Evolutionary conservation across 352 stramenopile genomes (phyloP).

Genomic region (Pythium dissotocum): DNA sequence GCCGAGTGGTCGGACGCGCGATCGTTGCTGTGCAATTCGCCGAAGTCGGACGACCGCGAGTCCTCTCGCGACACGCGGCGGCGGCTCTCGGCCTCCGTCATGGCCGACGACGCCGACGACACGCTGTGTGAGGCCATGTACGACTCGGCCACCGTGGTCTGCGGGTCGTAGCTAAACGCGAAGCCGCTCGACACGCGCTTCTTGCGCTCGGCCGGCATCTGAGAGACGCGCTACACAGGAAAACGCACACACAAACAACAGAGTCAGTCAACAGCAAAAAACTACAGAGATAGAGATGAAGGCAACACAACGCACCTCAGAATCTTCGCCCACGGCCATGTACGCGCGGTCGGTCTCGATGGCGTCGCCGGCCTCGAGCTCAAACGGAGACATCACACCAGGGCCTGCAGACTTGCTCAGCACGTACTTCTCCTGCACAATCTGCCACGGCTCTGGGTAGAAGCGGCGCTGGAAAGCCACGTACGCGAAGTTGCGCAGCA

Average conservation of each 20-base stretch:
- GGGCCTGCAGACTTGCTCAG: constrained; percentile 31
- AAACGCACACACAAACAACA: not conserved
- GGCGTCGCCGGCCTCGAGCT: constrained; percentile 57
- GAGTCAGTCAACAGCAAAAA: not conserved
- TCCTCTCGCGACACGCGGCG: constrained; percentile 68
- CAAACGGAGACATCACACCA: constrained; percentile 35
- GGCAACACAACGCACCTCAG: constrained; percentile 13
- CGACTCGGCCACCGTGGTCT: constrained; percentile 75
- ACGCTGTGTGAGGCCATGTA: constrained; percentile 77
- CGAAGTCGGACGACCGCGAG: constrained; percentile 68
- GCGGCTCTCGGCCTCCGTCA: constrained; percentile 65
- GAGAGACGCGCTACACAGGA: constrained; percentile 14
- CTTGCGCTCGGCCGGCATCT: constrained; percentile 33
- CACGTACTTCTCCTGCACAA: constrained; percentile 79
- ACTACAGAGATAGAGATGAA: not conserved
- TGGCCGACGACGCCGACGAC: constrained; percentile 52
- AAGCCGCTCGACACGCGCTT: constrained; percentile 75
- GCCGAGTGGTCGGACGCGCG: constrained; percentile 14
- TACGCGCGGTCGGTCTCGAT: constrained; percentile 22
- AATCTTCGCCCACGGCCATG: constrained; percentile 19
- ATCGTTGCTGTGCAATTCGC: constrained; percentile 13
- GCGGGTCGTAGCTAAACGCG: constrained; percentile 81
- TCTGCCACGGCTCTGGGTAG: constrained; percentile 75
- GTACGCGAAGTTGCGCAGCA: constrained; percentile 74
- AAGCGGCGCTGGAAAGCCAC: constrained; percentile 74